Base-by-base conservation (phyloP, 2,329 filamentous ascomycete genomes). In the Teratosphaeria destructans region DNA sequence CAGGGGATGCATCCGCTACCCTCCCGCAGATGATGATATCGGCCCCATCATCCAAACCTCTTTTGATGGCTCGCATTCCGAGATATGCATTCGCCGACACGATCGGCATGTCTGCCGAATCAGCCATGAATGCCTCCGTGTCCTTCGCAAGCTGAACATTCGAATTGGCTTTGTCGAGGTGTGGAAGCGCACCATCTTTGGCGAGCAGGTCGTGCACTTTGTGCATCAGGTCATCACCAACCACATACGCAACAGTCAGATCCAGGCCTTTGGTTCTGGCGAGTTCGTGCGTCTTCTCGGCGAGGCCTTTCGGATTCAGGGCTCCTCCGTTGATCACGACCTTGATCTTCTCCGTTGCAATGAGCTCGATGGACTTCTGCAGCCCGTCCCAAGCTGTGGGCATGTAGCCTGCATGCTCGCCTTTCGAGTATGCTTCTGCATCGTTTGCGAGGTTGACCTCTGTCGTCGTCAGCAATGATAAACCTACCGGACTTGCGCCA, bases 311-410 rank as follows among this genome's bases (percentile, higher is more conserved):
- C 0, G 82, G 81, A 59, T 84, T 81, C 19, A 81, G 72, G 2
- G 76, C 78, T 0, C 82, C 82, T 2, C 81, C 82, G 61, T 84
- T 83, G 58, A 82, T 72, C 37, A 82, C 72, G n/a, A 84, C 72
- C 61, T 81, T 81, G 69, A 83, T 82, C 0, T 73, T 67, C 59
- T 80, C 80, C 55, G 77, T 67, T 2, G 73, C 67, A 64, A 80
- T 70, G 0, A 79, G 66, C 3, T 79, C 73, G 16, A 82, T 73
- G 0, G 74, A 75, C 65, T 77, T 67, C 62, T 76, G 68, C 27
- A 81, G 69, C 1, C 77, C 78, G 59, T 79, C 76, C 79, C 78
- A 79, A 55, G 79, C 75, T 34, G 76, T 79, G 39, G 74, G 72
- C 59, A 59, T 64, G 64, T 61, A 67, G 34, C 66, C 66, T 53